A percentile compares a stretch with the other conserved stretches of the same genome.
phyloP scores from a whole-genome alignment of 257 asterid genomes.

The Ajuga chamaepitys region DNA sequence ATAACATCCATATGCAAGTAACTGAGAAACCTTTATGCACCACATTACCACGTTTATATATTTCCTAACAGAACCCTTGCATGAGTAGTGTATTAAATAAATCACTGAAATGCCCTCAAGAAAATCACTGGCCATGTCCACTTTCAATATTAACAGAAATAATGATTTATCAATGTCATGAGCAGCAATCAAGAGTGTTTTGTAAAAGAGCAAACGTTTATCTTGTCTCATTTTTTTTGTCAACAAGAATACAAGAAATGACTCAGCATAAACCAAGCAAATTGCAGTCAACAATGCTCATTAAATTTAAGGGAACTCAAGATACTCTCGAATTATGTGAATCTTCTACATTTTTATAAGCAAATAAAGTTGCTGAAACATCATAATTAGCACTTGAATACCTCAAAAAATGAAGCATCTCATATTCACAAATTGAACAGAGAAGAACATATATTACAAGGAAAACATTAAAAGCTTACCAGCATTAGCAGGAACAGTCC shows the following conservation, averaged over 20 bases:
- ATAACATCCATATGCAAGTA: neutral
- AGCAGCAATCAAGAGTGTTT: neutral
- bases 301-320: neutral
- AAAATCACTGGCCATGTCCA: neutral
- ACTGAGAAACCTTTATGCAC: neutral
- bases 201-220: neutral
- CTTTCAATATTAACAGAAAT: neutral
- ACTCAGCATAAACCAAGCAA: neutral
- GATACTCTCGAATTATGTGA: neutral
- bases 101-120: neutral
- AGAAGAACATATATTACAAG: neutral
- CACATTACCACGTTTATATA: neutral
- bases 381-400: slow-evolving; percentile 2
- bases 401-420: neutral
- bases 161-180: neutral
- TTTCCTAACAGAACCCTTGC: neutral
- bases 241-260: neutral
- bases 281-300: neutral
- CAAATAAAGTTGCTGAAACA: neutral
- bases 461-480: slow-evolving; percentile 35
- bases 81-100: neutral
- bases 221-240: neutral
- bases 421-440: neutral
- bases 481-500: slow-evolving; percentile 99
- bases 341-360: neutral